Evolutionary conservation across 139 green algal species (phyloP).

Genomic region (Gonium pectorale): DNA sequence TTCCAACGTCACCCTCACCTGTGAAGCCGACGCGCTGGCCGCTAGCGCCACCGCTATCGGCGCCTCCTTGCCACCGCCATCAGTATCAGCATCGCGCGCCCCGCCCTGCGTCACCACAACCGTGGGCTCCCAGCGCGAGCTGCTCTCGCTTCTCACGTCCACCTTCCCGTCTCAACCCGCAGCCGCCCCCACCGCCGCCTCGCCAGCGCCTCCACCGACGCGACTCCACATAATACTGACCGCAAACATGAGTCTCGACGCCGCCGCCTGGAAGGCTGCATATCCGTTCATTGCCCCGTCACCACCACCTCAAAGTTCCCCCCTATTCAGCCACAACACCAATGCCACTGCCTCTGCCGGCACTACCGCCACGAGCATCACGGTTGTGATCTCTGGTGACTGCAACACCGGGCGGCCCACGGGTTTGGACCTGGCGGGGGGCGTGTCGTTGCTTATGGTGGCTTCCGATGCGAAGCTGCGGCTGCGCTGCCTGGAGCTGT

Average conservation of each 20-base stretch:
- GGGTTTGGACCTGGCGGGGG: not conserved
- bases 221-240: not conserved
- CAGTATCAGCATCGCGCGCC: too few species aligned
- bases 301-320: constrained; percentile 3
- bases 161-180: not conserved
- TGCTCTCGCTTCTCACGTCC: not conserved
- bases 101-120: not conserved
- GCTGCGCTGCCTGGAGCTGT: constrained; percentile 23
- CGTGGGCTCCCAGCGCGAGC: not conserved
- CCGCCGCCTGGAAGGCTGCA: not conserved
- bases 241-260: constrained; percentile 14
- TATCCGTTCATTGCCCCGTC: not conserved
- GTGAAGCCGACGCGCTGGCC: not conserved
- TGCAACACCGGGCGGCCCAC: not conserved
- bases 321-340: not conserved
- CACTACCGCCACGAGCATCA: too few species aligned
- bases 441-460: not conserved
- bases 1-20: constrained; percentile 10
- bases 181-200: too few species aligned
- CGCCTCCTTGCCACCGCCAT: too few species aligned
- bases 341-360: too few species aligned
- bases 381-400: too few species aligned
- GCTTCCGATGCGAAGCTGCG: not conserved
- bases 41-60: too few species aligned
- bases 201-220: not conserved